Evolutionary conservation across 2,329 filamentous ascomycete species (phyloP), one percentile per base, ranked within the genome.

Genomic region (Trichoderma koningiopsis): DNA sequence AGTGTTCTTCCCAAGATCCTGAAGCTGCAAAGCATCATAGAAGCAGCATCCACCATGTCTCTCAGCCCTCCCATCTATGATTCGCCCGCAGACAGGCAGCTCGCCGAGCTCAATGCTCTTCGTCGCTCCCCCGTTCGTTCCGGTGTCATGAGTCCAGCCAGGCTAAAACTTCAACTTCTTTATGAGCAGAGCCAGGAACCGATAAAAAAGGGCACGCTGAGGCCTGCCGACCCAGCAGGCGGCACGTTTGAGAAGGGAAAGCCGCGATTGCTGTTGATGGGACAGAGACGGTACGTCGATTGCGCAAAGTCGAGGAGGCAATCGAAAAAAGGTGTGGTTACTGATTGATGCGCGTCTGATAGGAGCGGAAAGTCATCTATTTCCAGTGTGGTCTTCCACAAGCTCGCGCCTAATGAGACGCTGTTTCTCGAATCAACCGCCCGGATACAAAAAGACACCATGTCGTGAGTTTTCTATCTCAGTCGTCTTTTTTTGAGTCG

Each of bases 331-430:
- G 7, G 56, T 6, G 35, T 13, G 55, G 14, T 16, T 6, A 37
- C 29, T 65, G 14, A 70, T 37, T 19, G 37, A 10, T 24, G n/a
- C 47, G 53, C 19, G 22, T 22, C 5, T 11, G 27, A 11, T 73
- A 99, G 96, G 83, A 97, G 94, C 77, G 96, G 96, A 71, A 99
- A 99, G 79, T 98, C 96, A 0, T 99, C 96, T 6, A 98, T 99
- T 78, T 96, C 94, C 31, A 98, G 94, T 77, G 96, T 99, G 59
- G 95, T 99, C n/a, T 98, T 99, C 77, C 94, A 98, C 81, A 99
- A 99, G 79, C 90, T 98, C 77, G 93, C 95, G 3, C 94, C 96
- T 2, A 96, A 92, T 74, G 96, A 99, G 82, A 98, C 96, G 0
- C 83, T 99, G 19, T 99, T 97, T 76, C 87, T 99, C 22, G 96